These are phyloP conservation scores for Drechslerella stenobrocha DNA, from an alignment of 2,329 filamentous ascomycete species.

Conservation along the genomic window DNA sequence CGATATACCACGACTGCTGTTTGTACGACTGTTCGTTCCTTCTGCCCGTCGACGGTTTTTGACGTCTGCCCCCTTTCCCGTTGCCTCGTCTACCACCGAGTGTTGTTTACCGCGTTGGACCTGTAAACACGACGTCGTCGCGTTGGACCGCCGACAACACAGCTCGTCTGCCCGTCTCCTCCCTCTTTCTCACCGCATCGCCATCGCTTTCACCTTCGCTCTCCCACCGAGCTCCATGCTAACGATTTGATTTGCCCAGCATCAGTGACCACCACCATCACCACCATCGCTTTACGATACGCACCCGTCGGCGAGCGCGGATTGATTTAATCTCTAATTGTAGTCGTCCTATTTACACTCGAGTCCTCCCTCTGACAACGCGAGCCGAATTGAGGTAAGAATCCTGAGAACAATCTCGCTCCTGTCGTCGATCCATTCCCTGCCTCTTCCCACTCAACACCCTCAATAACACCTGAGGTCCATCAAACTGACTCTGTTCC, in stretches of 20 bases:
- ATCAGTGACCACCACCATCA: constrained; percentile 14
- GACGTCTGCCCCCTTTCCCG: background rate
- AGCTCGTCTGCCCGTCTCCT: background rate
- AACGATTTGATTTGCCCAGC: constrained; percentile 17
- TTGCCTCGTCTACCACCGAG: constrained; percentile 44
- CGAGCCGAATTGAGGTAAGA: constrained; percentile 49
- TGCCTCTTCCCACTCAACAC: constrained; percentile 4
- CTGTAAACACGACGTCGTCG: constrained; percentile 28
- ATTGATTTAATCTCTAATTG: constrained; percentile 41
- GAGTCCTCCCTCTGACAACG: constrained; percentile 23
- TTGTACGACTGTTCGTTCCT: background rate
- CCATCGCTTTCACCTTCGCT: constrained; percentile 14
- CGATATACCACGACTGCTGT: background rate
- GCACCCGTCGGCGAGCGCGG: too few species aligned
- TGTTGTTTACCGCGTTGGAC: constrained; percentile 39
- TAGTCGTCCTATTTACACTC: constrained; percentile 12
- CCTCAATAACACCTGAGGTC: constrained; percentile 13
- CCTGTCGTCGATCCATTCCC: constrained; percentile 27
- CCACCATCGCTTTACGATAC: constrained; percentile 43
- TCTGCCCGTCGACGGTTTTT: too few species aligned
- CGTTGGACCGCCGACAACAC: constrained; percentile 7
- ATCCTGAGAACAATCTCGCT: constrained; percentile 20
- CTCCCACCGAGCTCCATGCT: constrained; percentile 23
- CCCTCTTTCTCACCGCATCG: constrained; percentile 14
- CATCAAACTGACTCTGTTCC: constrained; percentile 15